Conservation (phyloP, 352 stramenopile species). For the Pythium dissotocum region DNA sequence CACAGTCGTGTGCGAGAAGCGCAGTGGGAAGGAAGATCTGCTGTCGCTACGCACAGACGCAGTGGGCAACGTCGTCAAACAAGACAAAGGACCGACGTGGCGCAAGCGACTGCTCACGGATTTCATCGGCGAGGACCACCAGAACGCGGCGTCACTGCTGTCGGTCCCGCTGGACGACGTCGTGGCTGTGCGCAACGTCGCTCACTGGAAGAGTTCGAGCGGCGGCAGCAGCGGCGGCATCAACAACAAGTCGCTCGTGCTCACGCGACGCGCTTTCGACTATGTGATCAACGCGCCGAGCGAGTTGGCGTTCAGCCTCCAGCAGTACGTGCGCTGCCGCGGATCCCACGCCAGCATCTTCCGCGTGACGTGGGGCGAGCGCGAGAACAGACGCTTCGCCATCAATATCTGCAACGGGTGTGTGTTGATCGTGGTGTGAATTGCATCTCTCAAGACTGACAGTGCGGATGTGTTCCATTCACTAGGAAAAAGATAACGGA, state of each 20-base stretch:
- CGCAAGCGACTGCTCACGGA: conserved; percentile 58
- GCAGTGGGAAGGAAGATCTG: conserved; percentile 49
- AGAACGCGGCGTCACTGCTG: conserved; percentile 20
- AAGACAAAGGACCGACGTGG: conserved; percentile 56
- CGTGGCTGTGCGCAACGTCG: conserved; percentile 59
- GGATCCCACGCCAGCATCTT: conserved; percentile 72
- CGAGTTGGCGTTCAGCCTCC: conserved; percentile 60
- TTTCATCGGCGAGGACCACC: conserved; percentile 28
- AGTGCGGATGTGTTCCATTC: not conserved
- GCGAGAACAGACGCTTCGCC: conserved; percentile 57
- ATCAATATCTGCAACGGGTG: conserved; percentile 81
- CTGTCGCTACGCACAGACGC: conserved; percentile 61
- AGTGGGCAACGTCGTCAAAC: conserved; percentile 41
- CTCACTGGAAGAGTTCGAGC: conserved; percentile 43
- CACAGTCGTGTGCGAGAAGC: conserved; percentile 64
- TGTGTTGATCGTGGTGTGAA: not conserved
- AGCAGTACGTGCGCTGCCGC: conserved; percentile 74
- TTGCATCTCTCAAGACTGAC: not conserved
- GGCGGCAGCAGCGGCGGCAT: conserved; percentile 16
- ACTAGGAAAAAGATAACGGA: conserved; percentile 25
- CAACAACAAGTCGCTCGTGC: conserved; percentile 60
- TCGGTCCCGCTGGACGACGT: conserved; percentile 34
- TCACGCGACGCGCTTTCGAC: conserved; percentile 61
- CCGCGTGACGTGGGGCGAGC: conserved; percentile 57
- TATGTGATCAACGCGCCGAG: conserved; percentile 50